Evolutionary conservation across 495 filamentous ascomycete genomes (phyloP), one percentile per base, ranked within the genome.

Genomic region (Daldinia childiae): DNA sequence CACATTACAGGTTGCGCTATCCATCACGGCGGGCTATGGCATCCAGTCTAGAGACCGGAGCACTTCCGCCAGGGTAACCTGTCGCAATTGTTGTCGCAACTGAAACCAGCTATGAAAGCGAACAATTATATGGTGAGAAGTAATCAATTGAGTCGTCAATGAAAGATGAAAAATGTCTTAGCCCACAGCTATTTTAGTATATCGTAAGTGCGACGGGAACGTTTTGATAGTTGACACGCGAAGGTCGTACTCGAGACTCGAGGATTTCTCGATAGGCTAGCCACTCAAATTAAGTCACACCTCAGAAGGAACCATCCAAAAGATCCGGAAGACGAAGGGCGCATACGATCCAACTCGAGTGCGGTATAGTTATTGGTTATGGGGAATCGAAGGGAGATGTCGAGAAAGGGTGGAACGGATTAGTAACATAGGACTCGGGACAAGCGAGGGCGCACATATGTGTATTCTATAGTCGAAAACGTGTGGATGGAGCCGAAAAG

Each of bases 1-100:
- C 66, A 92, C 89, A 82, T 91, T 90, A 82, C 90, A 94, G 68
- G 87, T 82, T 73, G 88, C 84, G 79, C 84, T 83, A 79, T 92
- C 91, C 90, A 92, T 91, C 64, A 75, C 82, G 78, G 73, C 74
- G 71, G 73, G 62, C 63, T 74, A 76, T 77, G 81, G 79, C 82
- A 80, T 78, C 81, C 81, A 82, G 82, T 81, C 82, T 80, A 76
- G 77, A 78, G 82, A 84, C 82, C 67, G 80, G 81, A 80, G 76
- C 80, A 76, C 81, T 79, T 81, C 79, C 76, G 73, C 80, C 82
- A 78, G 77, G 71, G 62, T 68, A 45, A 48, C 39, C 41, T 59
- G 66, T 59, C 67, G 62, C 68, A 71, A 71, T 71, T 62, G 68
- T 41, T 26, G 58, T 55, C 68, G 71, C 67, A 67, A 71, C 62